These are phyloP conservation scores for Saturnispora sanitii DNA, from an alignment of 805 yeast genomes.

Conservation along the genomic window DNA sequence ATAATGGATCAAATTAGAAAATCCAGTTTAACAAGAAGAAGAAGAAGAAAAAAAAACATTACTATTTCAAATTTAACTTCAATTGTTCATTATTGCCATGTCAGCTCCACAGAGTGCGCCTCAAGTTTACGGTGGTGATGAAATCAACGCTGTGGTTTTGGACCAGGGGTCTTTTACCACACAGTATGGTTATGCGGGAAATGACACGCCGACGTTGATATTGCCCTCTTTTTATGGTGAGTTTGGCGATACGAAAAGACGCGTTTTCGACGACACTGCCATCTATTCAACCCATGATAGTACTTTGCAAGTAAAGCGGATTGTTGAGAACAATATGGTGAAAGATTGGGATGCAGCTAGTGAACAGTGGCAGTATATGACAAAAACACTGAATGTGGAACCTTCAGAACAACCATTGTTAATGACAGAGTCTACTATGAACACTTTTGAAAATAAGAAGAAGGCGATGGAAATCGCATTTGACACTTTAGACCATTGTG, in stretches of 20 bases:
- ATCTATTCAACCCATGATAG: slow-evolving; percentile 35
- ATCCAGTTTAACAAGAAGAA: no score
- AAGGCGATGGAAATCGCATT: slow-evolving; percentile 63
- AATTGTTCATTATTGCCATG: background rate
- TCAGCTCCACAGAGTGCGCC: slow-evolving; percentile 28
- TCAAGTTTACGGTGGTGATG: slow-evolving; percentile 61
- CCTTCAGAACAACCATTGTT: slow-evolving; percentile 64
- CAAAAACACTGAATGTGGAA: slow-evolving; percentile 43
- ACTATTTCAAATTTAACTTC: no score
- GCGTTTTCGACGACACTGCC: slow-evolving; percentile 24
- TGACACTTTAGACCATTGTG: slow-evolving; percentile 66
- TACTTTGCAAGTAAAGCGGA: slow-evolving; percentile 43
- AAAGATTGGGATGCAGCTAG: slow-evolving; percentile 80
- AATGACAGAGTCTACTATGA: slow-evolving; percentile 85
- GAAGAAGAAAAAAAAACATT: no score
- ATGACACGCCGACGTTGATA: slow-evolving; percentile 71
- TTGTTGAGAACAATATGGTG: slow-evolving; percentile 52
- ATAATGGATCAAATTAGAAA: no score
- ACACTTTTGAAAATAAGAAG: slow-evolving; percentile 52
- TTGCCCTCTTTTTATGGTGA: slow-evolving; percentile 61
- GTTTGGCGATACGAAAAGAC: slow-evolving; percentile 6
- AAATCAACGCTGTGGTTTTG: slow-evolving; percentile 79
- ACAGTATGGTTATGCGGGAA: slow-evolving; percentile 86
- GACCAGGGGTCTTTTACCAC: slow-evolving; percentile 86
- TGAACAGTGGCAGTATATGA: slow-evolving; percentile 59